A percentile compares a stretch with the other conserved stretches of the same genome.
These are phyloP conservation scores for Pseudozyma pruni DNA, from an alignment of 1,284 basidiomycete species.

Conservation along the genomic window DNA sequence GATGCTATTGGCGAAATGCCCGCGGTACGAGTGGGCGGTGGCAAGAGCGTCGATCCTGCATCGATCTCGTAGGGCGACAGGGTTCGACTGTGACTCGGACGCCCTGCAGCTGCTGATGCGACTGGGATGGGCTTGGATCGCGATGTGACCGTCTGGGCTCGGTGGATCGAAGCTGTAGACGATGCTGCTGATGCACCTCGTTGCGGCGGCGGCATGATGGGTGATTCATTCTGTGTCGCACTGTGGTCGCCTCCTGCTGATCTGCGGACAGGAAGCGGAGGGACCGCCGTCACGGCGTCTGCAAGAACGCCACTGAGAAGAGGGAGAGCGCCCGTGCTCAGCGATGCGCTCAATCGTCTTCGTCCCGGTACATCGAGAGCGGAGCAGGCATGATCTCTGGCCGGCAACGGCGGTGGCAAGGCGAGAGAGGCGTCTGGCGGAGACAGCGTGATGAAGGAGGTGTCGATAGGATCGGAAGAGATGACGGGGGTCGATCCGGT, in stretches of 20 bases:
- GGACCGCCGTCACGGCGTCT: constrained; percentile 2
- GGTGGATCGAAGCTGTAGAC: constrained; percentile 10
- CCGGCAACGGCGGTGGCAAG: constrained; percentile 18
- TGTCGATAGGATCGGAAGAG: not conserved
- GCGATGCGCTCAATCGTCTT: constrained; percentile 32
- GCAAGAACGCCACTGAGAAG: constrained; percentile 7
- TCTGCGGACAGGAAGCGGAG: constrained; percentile 25
- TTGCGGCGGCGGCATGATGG: constrained; percentile 39
- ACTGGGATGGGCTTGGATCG: constrained; percentile 28
- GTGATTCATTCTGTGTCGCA: constrained; percentile 5
- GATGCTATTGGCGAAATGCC: constrained; percentile 2
- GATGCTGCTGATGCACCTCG: constrained; percentile 10
- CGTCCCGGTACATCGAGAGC: constrained; percentile 3
- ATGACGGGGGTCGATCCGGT: constrained; percentile 6
- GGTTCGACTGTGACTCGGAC: constrained; percentile 8
- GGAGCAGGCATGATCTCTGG: constrained; percentile 10
- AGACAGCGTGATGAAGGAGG: not conserved
- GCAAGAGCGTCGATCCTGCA: constrained; percentile 7
- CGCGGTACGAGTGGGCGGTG: constrained; percentile 29
- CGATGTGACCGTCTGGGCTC: constrained; percentile 30
- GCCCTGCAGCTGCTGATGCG: constrained; percentile 10
- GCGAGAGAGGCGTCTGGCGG: constrained; percentile 8
- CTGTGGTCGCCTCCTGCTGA: constrained; percentile 3
- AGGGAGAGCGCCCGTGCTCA: constrained; percentile 32
- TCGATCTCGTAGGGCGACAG: constrained; percentile 26